phyloP scores from a whole-genome alignment of 768 basidiomycete genomes.

The Suillus fuscotomentosus region DNA sequence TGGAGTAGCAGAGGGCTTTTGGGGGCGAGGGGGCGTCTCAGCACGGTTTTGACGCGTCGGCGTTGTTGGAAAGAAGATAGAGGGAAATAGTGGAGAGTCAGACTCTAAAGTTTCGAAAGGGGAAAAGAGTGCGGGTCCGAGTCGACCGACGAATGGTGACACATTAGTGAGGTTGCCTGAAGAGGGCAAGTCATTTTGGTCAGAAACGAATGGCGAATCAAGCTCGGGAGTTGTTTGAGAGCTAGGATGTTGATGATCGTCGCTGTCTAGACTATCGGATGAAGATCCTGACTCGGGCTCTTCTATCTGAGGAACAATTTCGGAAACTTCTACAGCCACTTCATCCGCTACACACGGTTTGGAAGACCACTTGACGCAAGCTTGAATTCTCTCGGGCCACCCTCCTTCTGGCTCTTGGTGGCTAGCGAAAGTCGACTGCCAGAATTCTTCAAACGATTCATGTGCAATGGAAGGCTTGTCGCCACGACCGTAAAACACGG shows the following conservation, averaged over 20 bases:
- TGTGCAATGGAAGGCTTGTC: slow-evolving; percentile 43
- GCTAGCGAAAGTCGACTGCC: slow-evolving; percentile 48
- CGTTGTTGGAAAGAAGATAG: slow-evolving; percentile 23
- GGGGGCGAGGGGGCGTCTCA: slow-evolving; percentile 37
- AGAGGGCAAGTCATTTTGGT: not conserved
- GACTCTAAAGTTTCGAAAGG: slow-evolving; percentile 8
- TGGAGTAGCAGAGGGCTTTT: slow-evolving; percentile 32
- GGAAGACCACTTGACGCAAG: slow-evolving; percentile 28
- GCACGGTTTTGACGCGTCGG: slow-evolving; percentile 24
- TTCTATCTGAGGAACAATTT: slow-evolving; percentile 11
- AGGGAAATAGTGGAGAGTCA: slow-evolving; percentile 11
- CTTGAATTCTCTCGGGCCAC: slow-evolving; percentile 52
- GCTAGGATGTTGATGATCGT: slow-evolving; percentile 9
- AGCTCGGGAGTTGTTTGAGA: slow-evolving; percentile 11
- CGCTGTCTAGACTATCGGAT: slow-evolving; percentile 3
- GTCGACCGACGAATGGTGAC: slow-evolving; percentile 25
- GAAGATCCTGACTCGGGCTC: slow-evolving; percentile 15
- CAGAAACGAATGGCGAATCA: not conserved
- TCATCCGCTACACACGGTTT: not conserved
- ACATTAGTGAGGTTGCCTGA: slow-evolving; percentile 4
- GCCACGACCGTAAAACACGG: slow-evolving; percentile 52
- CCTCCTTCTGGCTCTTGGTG: slow-evolving; percentile 42
- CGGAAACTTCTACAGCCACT: not conserved
- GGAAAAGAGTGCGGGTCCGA: slow-evolving; percentile 29
- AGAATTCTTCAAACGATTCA: slow-evolving; percentile 62